A percentile compares a stretch with the other conserved stretches of the same genome.
phyloP scores from a whole-genome alignment of 1,284 basidiomycete genomes.

The Marasmius tenuissimus region DNA sequence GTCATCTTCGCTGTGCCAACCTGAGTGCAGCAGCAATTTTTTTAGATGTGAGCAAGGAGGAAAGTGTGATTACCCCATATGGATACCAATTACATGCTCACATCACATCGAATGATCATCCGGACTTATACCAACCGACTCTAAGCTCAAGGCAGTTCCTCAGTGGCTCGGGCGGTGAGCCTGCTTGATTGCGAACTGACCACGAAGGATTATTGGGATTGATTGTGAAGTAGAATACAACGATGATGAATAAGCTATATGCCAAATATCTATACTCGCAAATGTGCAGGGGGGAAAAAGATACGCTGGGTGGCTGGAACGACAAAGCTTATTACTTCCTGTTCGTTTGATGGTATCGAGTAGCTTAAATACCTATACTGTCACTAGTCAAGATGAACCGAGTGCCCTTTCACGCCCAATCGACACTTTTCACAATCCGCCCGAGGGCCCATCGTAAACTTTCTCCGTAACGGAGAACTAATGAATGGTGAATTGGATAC shows the following conservation, averaged over 20 bases:
- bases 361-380: too few species aligned
- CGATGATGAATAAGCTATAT: background rate
- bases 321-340: too few species aligned
- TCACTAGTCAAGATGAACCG: constrained; percentile 60
- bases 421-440: constrained; percentile 72
- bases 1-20: constrained; percentile 49
- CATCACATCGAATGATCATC: too few species aligned
- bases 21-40: background rate
- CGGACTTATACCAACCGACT: too few species aligned
- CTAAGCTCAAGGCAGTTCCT: background rate
- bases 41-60: background rate
- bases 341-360: too few species aligned
- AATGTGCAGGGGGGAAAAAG: too few species aligned
- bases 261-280: too few species aligned
- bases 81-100: too few species aligned
- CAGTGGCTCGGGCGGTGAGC: background rate
- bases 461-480: constrained; percentile 29
- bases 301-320: too few species aligned
- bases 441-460: constrained; percentile 72
- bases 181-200: background rate
- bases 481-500: constrained; percentile 20
- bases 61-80: too few species aligned
- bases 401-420: constrained; percentile 68
- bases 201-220: background rate
- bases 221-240: background rate